Conservation (phyloP, 164 flowering plant species). For the Chimonanthus salicifolius region DNA sequence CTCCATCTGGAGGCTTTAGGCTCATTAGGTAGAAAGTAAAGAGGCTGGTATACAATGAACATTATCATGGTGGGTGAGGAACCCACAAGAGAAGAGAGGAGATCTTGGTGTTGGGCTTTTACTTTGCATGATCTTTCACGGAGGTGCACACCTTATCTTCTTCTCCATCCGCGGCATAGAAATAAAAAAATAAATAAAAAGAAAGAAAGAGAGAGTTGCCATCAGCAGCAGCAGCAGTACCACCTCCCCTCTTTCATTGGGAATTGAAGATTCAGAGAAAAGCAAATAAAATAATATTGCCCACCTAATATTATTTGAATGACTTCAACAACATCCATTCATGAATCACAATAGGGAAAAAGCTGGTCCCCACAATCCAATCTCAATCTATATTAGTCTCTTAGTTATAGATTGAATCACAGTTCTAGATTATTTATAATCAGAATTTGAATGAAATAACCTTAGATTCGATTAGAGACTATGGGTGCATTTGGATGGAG, state of each 20-base stretch:
- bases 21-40: background rate
- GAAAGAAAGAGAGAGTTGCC: background rate
- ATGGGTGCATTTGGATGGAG: too few relatives aligned
- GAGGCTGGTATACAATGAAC: background rate
- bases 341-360: background rate
- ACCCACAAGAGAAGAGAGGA: background rate
- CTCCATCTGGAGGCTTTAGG: too few relatives aligned
- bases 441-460: too few relatives aligned
- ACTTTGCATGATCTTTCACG: slow-evolving; percentile 8
- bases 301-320: background rate
- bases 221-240: background rate
- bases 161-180: background rate
- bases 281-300: slow-evolving; percentile 4
- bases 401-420: too few relatives aligned
- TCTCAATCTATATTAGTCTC: too few relatives aligned
- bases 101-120: slow-evolving; percentile 12
- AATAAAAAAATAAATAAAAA: background rate
- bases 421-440: too few relatives aligned
- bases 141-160: slow-evolving; percentile 12
- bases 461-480: too few relatives aligned
- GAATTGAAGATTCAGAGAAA: slow-evolving; percentile 6
- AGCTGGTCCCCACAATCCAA: slow-evolving; percentile 2
- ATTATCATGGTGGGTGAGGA: background rate
- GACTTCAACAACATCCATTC: background rate
- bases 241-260: background rate